Conservation (phyloP, 1,284 basidiomycete genomes). For the Pyrrhoderma lamaoense region DNA sequence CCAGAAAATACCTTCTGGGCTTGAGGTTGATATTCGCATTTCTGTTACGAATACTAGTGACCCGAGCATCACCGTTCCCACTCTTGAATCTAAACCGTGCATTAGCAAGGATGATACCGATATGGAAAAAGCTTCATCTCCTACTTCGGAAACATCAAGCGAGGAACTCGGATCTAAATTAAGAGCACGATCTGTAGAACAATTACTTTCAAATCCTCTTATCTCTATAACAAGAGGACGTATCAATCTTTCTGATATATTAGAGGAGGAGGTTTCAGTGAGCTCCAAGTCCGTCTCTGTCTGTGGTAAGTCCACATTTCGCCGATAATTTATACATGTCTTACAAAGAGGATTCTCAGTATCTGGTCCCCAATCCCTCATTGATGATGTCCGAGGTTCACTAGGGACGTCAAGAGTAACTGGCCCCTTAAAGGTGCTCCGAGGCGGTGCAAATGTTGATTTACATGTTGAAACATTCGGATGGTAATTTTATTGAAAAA, state of each 20-base stretch:
- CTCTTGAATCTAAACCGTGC: too few relatives aligned
- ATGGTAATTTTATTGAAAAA: background rate
- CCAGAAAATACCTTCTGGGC: background rate
- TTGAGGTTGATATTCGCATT: conserved; percentile 6
- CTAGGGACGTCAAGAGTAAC: conserved; percentile 2
- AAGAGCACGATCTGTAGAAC: background rate
- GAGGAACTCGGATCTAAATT: conserved; percentile 1
- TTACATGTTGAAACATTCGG: conserved; percentile 15
- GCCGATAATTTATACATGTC: background rate
- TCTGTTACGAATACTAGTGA: conserved; percentile 5
- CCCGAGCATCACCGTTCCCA: background rate
- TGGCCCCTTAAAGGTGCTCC: background rate
- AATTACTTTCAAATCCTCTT: background rate
- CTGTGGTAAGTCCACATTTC: conserved; percentile 4
- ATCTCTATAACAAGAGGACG: background rate
- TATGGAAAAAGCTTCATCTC: too few relatives aligned
- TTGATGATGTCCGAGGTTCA: conserved; percentile 5
- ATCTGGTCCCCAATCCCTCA: conserved; percentile 12
- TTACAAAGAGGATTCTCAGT: background rate
- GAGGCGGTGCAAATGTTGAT: conserved; percentile 9
- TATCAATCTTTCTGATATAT: background rate
- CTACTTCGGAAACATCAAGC: background rate
- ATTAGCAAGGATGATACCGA: too few relatives aligned
- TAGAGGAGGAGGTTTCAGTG: background rate
- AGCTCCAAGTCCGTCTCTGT: conserved; percentile 1